Evolutionary conservation across 768 basidiomycete species (phyloP).

Genomic region (Tubosaeta brunneosetosa): DNA sequence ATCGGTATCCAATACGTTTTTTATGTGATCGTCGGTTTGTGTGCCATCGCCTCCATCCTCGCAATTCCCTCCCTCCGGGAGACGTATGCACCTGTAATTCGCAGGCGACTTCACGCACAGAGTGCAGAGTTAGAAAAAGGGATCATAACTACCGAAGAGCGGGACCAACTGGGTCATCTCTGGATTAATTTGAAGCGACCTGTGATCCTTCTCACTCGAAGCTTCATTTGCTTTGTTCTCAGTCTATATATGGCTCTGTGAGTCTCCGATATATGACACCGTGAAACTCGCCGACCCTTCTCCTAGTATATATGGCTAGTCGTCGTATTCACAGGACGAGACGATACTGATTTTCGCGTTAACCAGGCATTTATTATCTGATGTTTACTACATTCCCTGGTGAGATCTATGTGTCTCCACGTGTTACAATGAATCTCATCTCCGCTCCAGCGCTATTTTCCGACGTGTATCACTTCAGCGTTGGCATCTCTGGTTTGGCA

Average conservation of each 20-base stretch:
- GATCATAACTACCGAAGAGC: slow-evolving; percentile 18
- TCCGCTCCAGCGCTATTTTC: slow-evolving; percentile 39
- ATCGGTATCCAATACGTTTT: slow-evolving; percentile 63
- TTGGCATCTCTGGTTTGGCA: slow-evolving; percentile 50
- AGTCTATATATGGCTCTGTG: slow-evolving; percentile 71
- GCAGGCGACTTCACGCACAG: slow-evolving; percentile 39
- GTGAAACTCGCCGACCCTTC: neutral
- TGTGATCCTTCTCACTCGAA: slow-evolving; percentile 50
- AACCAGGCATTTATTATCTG: slow-evolving; percentile 60
- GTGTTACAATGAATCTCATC: neutral
- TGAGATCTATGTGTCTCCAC: neutral
- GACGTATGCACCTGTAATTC: slow-evolving; percentile 72
- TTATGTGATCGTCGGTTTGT: slow-evolving; percentile 43
- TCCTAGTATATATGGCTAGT: slow-evolving; percentile 53
- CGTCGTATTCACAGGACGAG: neutral
- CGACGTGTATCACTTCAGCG: slow-evolving; percentile 45
- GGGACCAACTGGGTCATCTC: slow-evolving; percentile 38
- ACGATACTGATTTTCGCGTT: neutral
- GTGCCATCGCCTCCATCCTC: slow-evolving; percentile 39
- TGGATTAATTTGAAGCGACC: slow-evolving; percentile 62
- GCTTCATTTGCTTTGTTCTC: slow-evolving; percentile 66
- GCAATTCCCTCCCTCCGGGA: slow-evolving; percentile 63
- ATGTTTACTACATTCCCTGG: slow-evolving; percentile 66
- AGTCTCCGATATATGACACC: slow-evolving; percentile 26
- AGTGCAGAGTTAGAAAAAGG: slow-evolving; percentile 45